Conservation (phyloP, 345 rosid species). For the Bruguiera gymnorhiza region DNA sequence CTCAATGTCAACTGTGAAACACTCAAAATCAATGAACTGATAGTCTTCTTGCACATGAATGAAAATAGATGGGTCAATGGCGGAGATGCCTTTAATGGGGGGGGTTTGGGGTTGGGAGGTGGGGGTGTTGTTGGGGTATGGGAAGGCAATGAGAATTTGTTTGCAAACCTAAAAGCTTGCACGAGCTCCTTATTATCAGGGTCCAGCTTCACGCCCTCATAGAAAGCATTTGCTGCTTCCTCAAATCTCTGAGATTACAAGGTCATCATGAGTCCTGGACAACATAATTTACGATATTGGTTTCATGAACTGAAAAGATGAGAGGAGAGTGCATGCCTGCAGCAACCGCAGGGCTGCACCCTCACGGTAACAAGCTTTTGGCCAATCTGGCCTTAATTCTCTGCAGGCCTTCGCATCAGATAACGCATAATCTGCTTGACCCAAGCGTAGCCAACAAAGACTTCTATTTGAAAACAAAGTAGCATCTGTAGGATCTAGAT, state of each 20-base stretch:
- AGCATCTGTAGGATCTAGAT: constrained; percentile 73
- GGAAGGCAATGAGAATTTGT: neutral
- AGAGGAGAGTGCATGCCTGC: constrained; percentile 39
- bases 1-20: neutral
- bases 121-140: neutral
- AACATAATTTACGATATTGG: neutral
- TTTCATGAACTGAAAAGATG: neutral
- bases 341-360: constrained; percentile 81
- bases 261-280: constrained; percentile 10
- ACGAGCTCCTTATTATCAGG: constrained; percentile 71
- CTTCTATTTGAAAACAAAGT: constrained; percentile 76
- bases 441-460: constrained; percentile 73
- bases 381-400: constrained; percentile 71
- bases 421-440: constrained; percentile 77
- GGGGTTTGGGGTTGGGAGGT: too few relatives aligned
- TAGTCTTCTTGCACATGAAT: neutral
- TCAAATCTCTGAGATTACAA: constrained; percentile 56
- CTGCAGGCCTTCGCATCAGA: constrained; percentile 75
- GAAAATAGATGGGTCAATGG: neutral
- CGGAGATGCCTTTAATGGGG: neutral
- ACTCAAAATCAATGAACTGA: neutral
- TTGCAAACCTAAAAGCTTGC: constrained; percentile 66
- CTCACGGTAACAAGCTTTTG: constrained; percentile 89
- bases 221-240: constrained; percentile 82
- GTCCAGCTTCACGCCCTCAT: constrained; percentile 74